Base-by-base conservation (phyloP, 164 flowering plant genomes). In the Pachysandra terminalis region DNA sequence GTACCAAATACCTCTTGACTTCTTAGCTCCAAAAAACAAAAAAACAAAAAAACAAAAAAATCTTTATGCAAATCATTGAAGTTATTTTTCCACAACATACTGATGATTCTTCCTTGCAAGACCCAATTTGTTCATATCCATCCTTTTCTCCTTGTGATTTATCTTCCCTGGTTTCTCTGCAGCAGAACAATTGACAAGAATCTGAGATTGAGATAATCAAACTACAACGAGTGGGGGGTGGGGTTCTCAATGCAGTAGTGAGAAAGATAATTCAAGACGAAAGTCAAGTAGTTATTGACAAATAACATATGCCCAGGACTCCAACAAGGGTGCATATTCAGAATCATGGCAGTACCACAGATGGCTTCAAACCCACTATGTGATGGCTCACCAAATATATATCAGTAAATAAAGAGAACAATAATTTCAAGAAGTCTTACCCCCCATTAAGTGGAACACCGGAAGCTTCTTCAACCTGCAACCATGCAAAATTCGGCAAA, bases 161-260 rank as follows among this genome's bases (percentile, higher is more conserved):
- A 27, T 77, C 74, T 56, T 81, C 77, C 65, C 63, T 75, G 65
- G 53, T 82, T 80, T 79, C 84, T 71, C 88, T 87, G 90, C 85
- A 74, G 78, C 68, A 80, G 62, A 79, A 57, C 27, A 73, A 70
- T 35, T 19, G 10, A 72, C 17, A 67, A 35, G 54, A 72, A 56
- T 70, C 61, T 57, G 37, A 81, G 45, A 35, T 71, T 64, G 64
- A 75, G 66, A 59, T 19, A 57, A 35, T 22, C 52, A 35, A 35
- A 40, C 22, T 17, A 49, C 55, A 23, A 63, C 37, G 17, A 35
- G n/a, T n/a, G n/a, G n/a, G n/a, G n/a, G n/a, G n/a, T n/a, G n/a
- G n/a, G n/a, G n/a, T n/a, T n/a, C n/a, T n/a, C n/a, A n/a, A n/a
- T n/a, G n/a, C 19, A 17, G 5, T 25, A 22, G 25, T 26, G 19